phyloP scores from a whole-genome alignment of 768 basidiomycete genomes.

The Pulveroboletus sp. region DNA sequence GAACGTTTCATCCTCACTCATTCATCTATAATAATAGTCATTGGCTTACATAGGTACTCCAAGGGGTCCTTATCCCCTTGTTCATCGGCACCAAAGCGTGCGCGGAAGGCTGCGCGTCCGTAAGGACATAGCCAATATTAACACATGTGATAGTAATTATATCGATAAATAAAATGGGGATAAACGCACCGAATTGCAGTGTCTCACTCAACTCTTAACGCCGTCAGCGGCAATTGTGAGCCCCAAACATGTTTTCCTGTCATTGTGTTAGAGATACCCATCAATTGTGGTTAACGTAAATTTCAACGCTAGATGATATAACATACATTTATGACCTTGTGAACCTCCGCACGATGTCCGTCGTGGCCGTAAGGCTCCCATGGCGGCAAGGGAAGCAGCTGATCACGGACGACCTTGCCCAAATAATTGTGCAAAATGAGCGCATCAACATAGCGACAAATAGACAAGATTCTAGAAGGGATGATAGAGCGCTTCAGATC shows the following conservation, averaged over 20 bases:
- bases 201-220: constrained; percentile 15
- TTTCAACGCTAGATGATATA: constrained; percentile 14
- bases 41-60: constrained; percentile 6
- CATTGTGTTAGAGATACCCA: constrained; percentile 16
- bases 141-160: background rate
- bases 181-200: constrained; percentile 16
- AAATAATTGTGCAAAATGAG: constrained; percentile 18
- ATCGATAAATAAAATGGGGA: background rate
- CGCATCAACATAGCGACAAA: constrained; percentile 14
- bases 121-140: constrained; percentile 12
- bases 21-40: constrained; percentile 17
- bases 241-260: constrained; percentile 1
- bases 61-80: constrained; percentile 16
- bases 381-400: constrained; percentile 9
- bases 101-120: constrained; percentile 22
- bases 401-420: constrained; percentile 17
- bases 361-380: constrained; percentile 21
- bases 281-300: constrained; percentile 16
- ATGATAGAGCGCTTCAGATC: constrained; percentile 12
- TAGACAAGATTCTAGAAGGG: constrained; percentile 19
- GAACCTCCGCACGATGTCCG: constrained; percentile 27
- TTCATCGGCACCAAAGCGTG: constrained; percentile 18
- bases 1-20: constrained; percentile 10
- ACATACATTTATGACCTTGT: constrained; percentile 19
- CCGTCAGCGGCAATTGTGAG: constrained; percentile 26